Percentiles rank a stretch among this genome's conserved stretches.
Evolutionary conservation across 2,329 filamentous ascomycete species (phyloP).

Genomic region (Colletotrichum sp.): DNA sequence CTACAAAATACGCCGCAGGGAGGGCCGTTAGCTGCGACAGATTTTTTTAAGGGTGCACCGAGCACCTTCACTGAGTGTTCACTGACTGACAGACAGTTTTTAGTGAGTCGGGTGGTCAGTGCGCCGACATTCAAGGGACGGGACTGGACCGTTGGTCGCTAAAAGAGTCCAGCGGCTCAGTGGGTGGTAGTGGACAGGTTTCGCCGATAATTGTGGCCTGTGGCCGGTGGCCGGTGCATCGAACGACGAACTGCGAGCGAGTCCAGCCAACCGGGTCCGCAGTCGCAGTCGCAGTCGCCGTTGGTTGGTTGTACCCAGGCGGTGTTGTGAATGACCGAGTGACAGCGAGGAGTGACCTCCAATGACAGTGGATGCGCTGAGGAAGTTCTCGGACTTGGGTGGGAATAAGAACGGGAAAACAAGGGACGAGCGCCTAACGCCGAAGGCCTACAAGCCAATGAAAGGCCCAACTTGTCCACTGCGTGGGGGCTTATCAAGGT

Average conservation of each 20-base stretch:
- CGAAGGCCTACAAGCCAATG: not conserved
- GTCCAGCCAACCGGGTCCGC: slow-evolving; percentile 1
- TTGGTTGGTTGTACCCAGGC: not conserved
- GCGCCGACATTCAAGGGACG: not conserved
- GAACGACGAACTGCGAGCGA: not conserved
- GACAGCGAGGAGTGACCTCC: not conserved
- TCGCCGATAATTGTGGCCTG: slow-evolving; percentile 11
- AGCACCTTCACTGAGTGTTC: not conserved
- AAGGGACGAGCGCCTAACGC: not conserved
- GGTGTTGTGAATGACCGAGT: not conserved
- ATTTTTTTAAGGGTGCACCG: not conserved
- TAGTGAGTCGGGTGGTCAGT: not conserved
- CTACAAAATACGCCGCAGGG: slow-evolving; percentile 24
- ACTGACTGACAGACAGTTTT: not conserved
- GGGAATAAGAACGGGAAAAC: slow-evolving; percentile 19
- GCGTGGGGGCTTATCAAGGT: not conserved
- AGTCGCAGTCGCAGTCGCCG: not conserved
- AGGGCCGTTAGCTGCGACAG: slow-evolving; percentile 9
- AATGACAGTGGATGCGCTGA: not conserved
- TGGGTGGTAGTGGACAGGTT: not conserved
- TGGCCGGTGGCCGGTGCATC: slow-evolving; percentile 4
- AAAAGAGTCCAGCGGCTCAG: not conserved
- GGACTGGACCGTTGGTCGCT: not conserved
- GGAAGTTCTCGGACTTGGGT: slow-evolving; percentile 19
- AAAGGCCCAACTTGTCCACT: not conserved